Evolutionary conservation across 495 filamentous ascomycete species (phyloP).

Genomic region (Penicillium macrosclerotiorum): DNA sequence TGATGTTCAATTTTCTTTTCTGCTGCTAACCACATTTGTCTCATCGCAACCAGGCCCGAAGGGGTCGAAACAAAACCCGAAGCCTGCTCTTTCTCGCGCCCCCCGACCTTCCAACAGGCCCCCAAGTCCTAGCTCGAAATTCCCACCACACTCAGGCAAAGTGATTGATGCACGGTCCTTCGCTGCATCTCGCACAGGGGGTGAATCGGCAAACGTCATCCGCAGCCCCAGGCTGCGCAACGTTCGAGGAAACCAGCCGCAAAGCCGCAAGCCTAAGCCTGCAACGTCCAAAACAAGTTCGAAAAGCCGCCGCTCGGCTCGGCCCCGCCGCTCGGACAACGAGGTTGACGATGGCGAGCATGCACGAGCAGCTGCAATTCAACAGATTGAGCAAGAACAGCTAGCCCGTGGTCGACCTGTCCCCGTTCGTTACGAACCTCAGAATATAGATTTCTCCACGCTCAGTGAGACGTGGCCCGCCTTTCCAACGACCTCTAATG

Average conservation of each 20-base stretch:
- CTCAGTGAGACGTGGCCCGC: constrained; percentile 45
- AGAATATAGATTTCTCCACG: constrained; percentile 23
- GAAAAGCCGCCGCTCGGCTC: constrained; percentile 7
- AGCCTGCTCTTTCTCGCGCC: constrained; percentile 5
- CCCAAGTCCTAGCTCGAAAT: constrained; percentile 18
- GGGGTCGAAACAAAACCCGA: neutral
- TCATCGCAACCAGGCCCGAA: constrained; percentile 3
- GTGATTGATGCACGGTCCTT: constrained; percentile 43
- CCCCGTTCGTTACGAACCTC: constrained; percentile 37
- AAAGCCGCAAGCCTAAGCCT: constrained; percentile 20
- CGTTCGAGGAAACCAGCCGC: constrained; percentile 12
- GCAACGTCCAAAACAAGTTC: constrained; percentile 4
- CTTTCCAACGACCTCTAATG: constrained; percentile 32
- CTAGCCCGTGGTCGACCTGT: constrained; percentile 27
- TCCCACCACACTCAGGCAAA: constrained; percentile 27
- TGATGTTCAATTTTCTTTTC: no score
- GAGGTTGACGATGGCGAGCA: constrained; percentile 28
- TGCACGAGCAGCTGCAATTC: constrained; percentile 21
- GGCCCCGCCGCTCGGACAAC: neutral
- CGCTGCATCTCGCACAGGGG: constrained; percentile 29
- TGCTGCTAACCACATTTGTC: no score
- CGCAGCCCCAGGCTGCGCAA: constrained; percentile 29
- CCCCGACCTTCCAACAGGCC: constrained; percentile 21
- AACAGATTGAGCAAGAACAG: constrained; percentile 33
- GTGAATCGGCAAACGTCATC: constrained; percentile 33